Evolutionary conservation across 148 eudicot species (phyloP), one percentile per base, ranked within the genome.

Genomic region (Diospyros lotus): DNA sequence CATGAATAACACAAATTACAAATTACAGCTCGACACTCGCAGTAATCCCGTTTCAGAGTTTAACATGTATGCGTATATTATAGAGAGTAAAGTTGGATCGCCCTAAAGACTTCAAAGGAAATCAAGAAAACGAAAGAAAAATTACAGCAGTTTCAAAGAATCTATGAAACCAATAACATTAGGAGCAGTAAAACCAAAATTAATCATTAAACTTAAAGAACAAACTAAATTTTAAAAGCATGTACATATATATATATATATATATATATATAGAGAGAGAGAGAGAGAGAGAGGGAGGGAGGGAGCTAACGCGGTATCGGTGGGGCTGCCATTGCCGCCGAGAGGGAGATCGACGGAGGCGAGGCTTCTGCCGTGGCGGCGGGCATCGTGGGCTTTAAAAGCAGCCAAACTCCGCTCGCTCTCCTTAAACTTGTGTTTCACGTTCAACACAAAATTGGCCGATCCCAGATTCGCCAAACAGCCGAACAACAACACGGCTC

Each of bases 261-360:
- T 70, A 77, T 72, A 51, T 2, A 40, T 66, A n/a, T 8, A 9
- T 13, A 70, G 54, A 77, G 64, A 56, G 40, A 76, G 42, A 76
- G 10, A 55, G 3, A 62, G 51, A 55, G 38, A 61, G 5, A 67
- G 42, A 62, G 67, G 54, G 61, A 76, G n/a, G 9, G 68, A 66
- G 52, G 63, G 69, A 61, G 79, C 87, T 73, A 77, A 92, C 97
- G 89, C 91, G 50, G 91, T 73, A 77, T 81, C 89, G 12, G 90
- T 80, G 64, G 97, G 94, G 55, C 82, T 76, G 43, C 90, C 86
- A 69, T 90, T 83, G 66, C 97, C 97, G 69, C 94, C 97, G 76
- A 92, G 78, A 51, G 91, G 87, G 15, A 90, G 63, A 82, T 92
- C 94, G 71, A 90, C 63, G 10, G 82, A 77, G 9, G 85, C 74